phyloP scores from a whole-genome alignment of 495 filamentous ascomycete genomes.

The Aspergillus bridgeri region DNA sequence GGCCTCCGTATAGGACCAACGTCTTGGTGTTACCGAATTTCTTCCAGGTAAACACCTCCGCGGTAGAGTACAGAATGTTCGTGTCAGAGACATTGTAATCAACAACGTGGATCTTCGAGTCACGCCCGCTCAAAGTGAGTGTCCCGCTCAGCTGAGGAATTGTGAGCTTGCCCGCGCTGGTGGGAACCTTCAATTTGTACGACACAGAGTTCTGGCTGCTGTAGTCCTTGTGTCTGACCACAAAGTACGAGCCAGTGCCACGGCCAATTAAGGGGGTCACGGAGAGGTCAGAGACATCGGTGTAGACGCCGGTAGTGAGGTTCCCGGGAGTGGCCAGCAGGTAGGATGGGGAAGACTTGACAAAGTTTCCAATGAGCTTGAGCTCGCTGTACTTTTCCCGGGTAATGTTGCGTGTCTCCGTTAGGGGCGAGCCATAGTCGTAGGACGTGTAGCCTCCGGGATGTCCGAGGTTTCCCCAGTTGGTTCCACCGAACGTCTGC shows the following conservation, averaged over 20 bases:
- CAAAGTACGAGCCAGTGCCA: slow-evolving; percentile 56
- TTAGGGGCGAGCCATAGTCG: slow-evolving; percentile 66
- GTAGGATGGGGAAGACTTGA: slow-evolving; percentile 65
- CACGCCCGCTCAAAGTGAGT: slow-evolving; percentile 65
- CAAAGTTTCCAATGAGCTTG: slow-evolving; percentile 71
- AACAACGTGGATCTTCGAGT: slow-evolving; percentile 72
- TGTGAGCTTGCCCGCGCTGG: slow-evolving; percentile 56
- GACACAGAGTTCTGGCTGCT: slow-evolving; percentile 48
- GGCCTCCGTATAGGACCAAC: slow-evolving; percentile 66
- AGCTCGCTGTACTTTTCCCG: slow-evolving; percentile 78
- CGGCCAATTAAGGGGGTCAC: slow-evolving; percentile 59
- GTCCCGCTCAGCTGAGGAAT: slow-evolving; percentile 61
- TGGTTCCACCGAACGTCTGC: slow-evolving; percentile 69
- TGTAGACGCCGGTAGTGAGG: slow-evolving; percentile 47
- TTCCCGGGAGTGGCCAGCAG: slow-evolving; percentile 50
- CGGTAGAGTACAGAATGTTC: slow-evolving; percentile 69
- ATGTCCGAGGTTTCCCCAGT: slow-evolving; percentile 80
- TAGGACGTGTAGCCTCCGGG: slow-evolving; percentile 72
- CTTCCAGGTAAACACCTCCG: slow-evolving; percentile 73
- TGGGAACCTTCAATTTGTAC: slow-evolving; percentile 61
- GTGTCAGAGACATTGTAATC: slow-evolving; percentile 67
- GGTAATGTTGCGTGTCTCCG: slow-evolving; percentile 60
- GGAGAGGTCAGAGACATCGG: slow-evolving; percentile 46
- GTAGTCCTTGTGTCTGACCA: slow-evolving; percentile 63
- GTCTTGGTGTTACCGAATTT: slow-evolving; percentile 56